A percentile compares a stretch with the other conserved stretches of the same genome.
Conservation (phyloP, 805 yeast species). For the Myxozyma kluyveri region DNA sequence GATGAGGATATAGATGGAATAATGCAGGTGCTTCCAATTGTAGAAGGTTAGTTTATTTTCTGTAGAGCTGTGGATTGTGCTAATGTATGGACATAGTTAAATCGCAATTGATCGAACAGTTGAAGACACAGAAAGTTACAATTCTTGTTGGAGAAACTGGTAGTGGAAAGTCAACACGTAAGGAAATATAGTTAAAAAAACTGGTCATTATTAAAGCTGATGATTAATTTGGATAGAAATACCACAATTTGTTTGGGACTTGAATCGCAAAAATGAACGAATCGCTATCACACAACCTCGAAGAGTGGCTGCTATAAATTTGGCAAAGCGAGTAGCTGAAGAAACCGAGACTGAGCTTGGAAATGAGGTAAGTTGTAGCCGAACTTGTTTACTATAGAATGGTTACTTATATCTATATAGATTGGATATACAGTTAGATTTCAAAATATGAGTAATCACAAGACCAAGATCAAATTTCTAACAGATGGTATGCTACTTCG, state of each 20-base stretch:
- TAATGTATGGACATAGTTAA: too few species aligned
- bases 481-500: slow-evolving; percentile 98
- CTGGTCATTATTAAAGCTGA: neutral
- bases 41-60: slow-evolving; percentile 6
- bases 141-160: slow-evolving; percentile 95
- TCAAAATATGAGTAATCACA: slow-evolving; percentile 60
- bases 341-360: slow-evolving; percentile 80
- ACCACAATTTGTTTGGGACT: slow-evolving; percentile 79
- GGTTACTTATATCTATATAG: neutral
- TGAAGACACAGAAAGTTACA: slow-evolving; percentile 61
- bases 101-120: slow-evolving; percentile 53
- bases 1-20: neutral
- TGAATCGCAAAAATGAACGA: slow-evolving; percentile 44
- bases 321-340: slow-evolving; percentile 88
- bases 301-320: slow-evolving; percentile 92
- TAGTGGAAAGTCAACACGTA: slow-evolving; percentile 90
- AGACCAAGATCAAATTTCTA: slow-evolving; percentile 74
- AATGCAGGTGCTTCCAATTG: slow-evolving; percentile 5
- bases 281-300: slow-evolving; percentile 97
- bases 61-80: neutral
- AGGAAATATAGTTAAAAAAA: too few species aligned
- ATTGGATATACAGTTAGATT: slow-evolving; percentile 92
- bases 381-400: neutral
- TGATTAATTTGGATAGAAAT: slow-evolving; percentile 47
- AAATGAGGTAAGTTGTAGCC: slow-evolving; percentile 45